Evolutionary conservation across 2,329 filamentous ascomycete species (phyloP).

Genomic region (Exophiala sp.): DNA sequence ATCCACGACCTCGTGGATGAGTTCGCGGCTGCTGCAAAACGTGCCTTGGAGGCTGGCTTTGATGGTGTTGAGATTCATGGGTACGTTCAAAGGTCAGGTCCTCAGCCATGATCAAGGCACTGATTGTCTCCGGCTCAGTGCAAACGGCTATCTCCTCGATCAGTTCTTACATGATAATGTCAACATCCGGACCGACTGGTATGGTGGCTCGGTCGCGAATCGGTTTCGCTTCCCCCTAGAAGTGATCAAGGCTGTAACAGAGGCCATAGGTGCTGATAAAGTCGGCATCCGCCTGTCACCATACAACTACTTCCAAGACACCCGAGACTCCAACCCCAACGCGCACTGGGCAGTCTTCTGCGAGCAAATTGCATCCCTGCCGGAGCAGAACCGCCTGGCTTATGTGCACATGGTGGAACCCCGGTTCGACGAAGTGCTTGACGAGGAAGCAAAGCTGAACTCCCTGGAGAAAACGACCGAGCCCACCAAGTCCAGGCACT

Average conservation of each 20-base stretch:
- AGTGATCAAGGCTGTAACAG: constrained; percentile 44
- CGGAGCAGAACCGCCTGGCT: constrained; percentile 42
- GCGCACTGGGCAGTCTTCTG: constrained; percentile 44
- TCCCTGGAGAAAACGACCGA: constrained; percentile 32
- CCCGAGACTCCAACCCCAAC: constrained; percentile 42
- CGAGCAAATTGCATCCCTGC: constrained; percentile 37
- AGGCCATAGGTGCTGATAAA: constrained; percentile 43
- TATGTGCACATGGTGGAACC: constrained; percentile 60
- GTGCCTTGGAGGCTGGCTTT: constrained; percentile 52
- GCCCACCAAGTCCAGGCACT: constrained; percentile 24
- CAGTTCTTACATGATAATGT: constrained; percentile 49
- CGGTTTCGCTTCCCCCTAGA: constrained; percentile 53
- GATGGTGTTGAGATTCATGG: constrained; percentile 45
- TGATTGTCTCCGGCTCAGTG: constrained; percentile 26
- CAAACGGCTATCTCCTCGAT: constrained; percentile 49
- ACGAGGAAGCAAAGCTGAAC: constrained; percentile 35
- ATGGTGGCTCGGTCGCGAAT: constrained; percentile 48
- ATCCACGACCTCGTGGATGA: constrained; percentile 37
- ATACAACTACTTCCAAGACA: constrained; percentile 50
- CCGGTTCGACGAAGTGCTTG: constrained; percentile 36
- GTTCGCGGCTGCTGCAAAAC: constrained; percentile 40
- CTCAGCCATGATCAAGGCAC: too few relatives aligned
- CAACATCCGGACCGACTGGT: constrained; percentile 47
- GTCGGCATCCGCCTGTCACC: constrained; percentile 45
- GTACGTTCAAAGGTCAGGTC: too few relatives aligned